Evolutionary conservation across 805 yeast genomes (phyloP).

Genomic region (Yarrowia alimentaria): DNA sequence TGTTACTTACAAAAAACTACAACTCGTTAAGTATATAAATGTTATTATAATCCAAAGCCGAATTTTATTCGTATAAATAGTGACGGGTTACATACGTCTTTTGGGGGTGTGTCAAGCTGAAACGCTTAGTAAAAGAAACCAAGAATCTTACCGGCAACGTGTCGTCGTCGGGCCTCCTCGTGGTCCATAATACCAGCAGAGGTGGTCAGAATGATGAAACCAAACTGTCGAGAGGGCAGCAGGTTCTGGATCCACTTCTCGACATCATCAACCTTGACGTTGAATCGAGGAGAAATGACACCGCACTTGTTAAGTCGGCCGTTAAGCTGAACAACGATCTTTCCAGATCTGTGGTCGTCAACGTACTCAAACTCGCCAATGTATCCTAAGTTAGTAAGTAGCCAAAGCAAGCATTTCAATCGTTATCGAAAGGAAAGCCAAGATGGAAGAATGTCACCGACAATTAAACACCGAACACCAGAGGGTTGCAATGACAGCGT

Average conservation of each 20-base stretch:
- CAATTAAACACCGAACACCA: conserved; percentile 41
- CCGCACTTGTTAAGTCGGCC: conserved; percentile 99
- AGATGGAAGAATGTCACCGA: conserved; percentile 37
- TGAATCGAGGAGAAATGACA: conserved; percentile 98
- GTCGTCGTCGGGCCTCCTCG: conserved; percentile 99
- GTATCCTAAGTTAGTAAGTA: conserved; percentile 48
- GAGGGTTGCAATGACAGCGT: conserved; percentile 18
- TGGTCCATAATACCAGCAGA: conserved; percentile 99
- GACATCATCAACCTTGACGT: conserved; percentile 90
- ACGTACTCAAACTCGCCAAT: conserved; percentile 97
- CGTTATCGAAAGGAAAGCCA: conserved; percentile 6
- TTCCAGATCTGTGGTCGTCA: conserved; percentile 98
- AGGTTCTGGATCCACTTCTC: conserved; percentile 99
- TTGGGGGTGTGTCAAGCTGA: not conserved
- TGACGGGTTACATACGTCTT: conserved; percentile 23
- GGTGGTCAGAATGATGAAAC: conserved; percentile 95
- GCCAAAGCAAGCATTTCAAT: too few species aligned
- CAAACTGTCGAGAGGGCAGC: conserved; percentile 98
- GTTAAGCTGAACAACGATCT: conserved; percentile 93
- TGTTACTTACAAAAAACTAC: too few species aligned
- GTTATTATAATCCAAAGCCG: too few species aligned
- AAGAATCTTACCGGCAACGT: conserved; percentile 97
- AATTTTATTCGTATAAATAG: conserved; percentile 6
- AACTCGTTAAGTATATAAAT: too few species aligned
- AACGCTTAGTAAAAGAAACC: conserved; percentile 88